Evolutionary conservation across 495 filamentous ascomycete genomes (phyloP).

Genomic region (Penicillium salamii): DNA sequence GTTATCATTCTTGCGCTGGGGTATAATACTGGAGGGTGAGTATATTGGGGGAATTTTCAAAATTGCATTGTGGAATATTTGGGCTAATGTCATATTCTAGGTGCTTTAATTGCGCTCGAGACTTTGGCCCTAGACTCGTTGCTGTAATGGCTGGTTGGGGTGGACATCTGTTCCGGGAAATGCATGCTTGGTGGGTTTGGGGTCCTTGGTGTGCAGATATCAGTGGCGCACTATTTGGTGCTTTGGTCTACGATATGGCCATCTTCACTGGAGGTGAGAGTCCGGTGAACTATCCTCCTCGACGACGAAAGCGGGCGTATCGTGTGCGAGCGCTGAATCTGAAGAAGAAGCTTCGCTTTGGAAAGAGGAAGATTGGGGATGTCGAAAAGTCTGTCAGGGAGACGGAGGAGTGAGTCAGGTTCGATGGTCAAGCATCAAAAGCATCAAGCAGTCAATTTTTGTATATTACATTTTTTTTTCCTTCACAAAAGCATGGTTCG

Average conservation of each 20-base stretch:
- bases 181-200: conserved; percentile 25
- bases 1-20: conserved; percentile 17
- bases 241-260: conserved; percentile 17
- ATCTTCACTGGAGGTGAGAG: conserved; percentile 26
- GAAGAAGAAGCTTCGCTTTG: conserved; percentile 1
- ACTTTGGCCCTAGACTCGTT: conserved; percentile 24
- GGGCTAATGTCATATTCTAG: neutral
- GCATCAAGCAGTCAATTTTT: neutral
- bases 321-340: neutral
- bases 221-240: conserved; percentile 14
- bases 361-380: neutral
- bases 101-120: conserved; percentile 20
- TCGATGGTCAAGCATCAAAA: neutral
- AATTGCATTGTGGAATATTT: too few relatives aligned
- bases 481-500: neutral
- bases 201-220: conserved; percentile 24
- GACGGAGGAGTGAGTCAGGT: neutral
- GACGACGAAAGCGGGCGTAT: conserved; percentile 11
- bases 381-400: neutral
- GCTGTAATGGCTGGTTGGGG: conserved; percentile 25
- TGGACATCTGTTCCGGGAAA: conserved; percentile 3
- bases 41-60: too few relatives aligned
- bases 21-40: conserved; percentile 24
- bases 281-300: conserved; percentile 20
- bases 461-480: neutral